Percentiles rank a stretch among this genome's conserved stretches.
These are phyloP conservation scores for Drechslera avenae DNA, from an alignment of 2,329 filamentous ascomycete genomes.

Conservation along the genomic window DNA sequence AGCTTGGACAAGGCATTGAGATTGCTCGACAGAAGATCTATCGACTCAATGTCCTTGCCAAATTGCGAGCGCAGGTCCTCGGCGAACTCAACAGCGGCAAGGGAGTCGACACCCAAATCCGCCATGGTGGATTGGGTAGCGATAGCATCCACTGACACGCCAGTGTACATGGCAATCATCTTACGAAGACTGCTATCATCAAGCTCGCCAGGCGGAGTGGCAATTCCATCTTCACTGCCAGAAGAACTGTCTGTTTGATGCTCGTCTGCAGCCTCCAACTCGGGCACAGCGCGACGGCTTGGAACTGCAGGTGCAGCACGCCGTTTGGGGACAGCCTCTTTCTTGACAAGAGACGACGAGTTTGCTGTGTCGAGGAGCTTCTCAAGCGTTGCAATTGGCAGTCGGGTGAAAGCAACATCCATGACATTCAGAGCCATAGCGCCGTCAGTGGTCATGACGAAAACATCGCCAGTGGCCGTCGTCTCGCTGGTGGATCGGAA, in stretches of 20 bases:
- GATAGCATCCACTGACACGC: constrained; percentile 1
- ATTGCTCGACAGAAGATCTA: background rate
- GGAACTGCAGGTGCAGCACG: background rate
- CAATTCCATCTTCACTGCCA: background rate
- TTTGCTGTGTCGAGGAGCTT: constrained; percentile 1
- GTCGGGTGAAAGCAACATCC: constrained; percentile 13
- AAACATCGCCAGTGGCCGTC: constrained; percentile 17
- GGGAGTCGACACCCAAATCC: constrained; percentile 1
- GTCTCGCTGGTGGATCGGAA: background rate
- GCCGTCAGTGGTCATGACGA: constrained; percentile 1
- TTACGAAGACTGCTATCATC: constrained; percentile 1
- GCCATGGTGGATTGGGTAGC: constrained; percentile 5
- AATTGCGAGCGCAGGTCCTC: constrained; percentile 2
- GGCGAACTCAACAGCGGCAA: constrained; percentile 1
- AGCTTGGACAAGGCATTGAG: background rate
- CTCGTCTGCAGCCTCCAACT: background rate
- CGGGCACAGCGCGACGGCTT: background rate
- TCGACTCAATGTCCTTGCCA: constrained; percentile 2
- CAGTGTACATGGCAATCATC: constrained; percentile 17
- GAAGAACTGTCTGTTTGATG: background rate
- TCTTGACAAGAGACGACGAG: background rate
- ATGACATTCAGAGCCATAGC: constrained; percentile 6
- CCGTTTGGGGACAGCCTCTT: background rate
- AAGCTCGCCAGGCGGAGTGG: background rate
- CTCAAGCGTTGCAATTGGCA: constrained; percentile 16